Conservation (phyloP, 345 rosid species). For the Eucalyptus sp. region DNA sequence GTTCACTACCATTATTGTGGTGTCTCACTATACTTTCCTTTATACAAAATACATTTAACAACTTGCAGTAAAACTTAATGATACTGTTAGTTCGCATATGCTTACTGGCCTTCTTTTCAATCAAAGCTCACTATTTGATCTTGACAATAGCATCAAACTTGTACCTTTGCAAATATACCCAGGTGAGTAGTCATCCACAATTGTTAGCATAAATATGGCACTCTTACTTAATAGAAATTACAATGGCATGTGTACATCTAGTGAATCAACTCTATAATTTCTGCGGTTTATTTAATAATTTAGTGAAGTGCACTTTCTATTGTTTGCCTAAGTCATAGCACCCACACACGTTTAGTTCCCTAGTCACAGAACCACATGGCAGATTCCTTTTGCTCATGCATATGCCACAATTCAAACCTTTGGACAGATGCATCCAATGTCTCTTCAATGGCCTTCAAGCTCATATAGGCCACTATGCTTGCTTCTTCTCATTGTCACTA, state of each 20-base stretch:
- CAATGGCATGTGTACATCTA: too few relatives aligned
- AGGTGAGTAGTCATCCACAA: not conserved
- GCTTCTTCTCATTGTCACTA: not conserved
- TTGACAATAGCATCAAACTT: not conserved
- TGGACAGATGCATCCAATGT: not conserved
- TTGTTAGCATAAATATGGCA: not conserved
- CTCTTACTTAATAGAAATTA: too few relatives aligned
- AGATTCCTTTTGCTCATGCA: not conserved
- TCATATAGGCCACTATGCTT: not conserved
- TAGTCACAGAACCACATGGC: not conserved
- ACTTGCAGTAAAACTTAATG: not conserved
- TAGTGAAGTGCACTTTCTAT: too few relatives aligned
- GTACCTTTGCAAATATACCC: not conserved
- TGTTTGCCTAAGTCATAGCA: not conserved
- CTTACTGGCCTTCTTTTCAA: too few relatives aligned
- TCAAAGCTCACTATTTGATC: too few relatives aligned
- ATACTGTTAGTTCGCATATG: fast-evolving
- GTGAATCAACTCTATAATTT: not conserved
- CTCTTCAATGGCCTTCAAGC: not conserved
- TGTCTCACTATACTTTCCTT: too few relatives aligned
- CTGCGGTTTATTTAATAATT: too few relatives aligned
- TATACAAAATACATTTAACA: too few relatives aligned
- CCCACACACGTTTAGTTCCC: not conserved
- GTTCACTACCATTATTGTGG: too few relatives aligned
- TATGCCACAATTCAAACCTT: not conserved